These are phyloP conservation scores for Hysterium pulicare DNA, from an alignment of 2,329 filamentous ascomycete genomes.

Conservation along the genomic window DNA sequence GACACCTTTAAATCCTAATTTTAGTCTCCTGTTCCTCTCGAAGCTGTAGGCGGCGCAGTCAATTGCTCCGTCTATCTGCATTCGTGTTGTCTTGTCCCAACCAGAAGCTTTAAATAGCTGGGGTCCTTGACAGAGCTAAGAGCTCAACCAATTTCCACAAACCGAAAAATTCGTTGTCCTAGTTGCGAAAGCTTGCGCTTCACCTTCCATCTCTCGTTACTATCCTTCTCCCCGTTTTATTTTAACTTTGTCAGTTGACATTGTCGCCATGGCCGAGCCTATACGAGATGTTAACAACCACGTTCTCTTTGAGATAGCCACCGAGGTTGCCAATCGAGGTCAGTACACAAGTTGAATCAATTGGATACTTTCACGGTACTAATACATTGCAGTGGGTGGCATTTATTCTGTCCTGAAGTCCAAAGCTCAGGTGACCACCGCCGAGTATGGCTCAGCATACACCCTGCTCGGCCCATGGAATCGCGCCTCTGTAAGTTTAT, in stretches of 20 bases:
- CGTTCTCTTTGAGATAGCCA: constrained; percentile 93
- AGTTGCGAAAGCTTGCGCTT: not conserved
- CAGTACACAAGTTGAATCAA: constrained; percentile 43
- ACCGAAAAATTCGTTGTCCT: not conserved
- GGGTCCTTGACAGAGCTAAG: not conserved
- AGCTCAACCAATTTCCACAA: not conserved
- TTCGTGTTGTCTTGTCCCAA: not conserved
- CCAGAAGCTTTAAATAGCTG: not conserved
- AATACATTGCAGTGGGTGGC: constrained; percentile 68
- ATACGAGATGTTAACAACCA: constrained; percentile 83
- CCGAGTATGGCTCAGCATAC: constrained; percentile 97
- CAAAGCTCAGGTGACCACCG: constrained; percentile 94
- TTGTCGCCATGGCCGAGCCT: constrained; percentile 25
- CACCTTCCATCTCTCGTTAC: not conserved
- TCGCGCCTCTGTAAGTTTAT: constrained; percentile 69
- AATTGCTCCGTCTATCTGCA: constrained; percentile 1
- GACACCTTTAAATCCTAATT: not conserved
- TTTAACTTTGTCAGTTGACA: not conserved
- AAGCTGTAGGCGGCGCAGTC: not conserved
- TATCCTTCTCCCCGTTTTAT: not conserved
- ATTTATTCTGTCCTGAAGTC: constrained; percentile 99
- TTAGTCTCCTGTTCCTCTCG: not conserved
- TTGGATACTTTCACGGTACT: constrained; percentile 10
- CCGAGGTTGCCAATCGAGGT: constrained; percentile 96
- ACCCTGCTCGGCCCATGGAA: constrained; percentile 94